phyloP scores from a whole-genome alignment of 768 basidiomycete species.

The Tulasnella sp. region DNA sequence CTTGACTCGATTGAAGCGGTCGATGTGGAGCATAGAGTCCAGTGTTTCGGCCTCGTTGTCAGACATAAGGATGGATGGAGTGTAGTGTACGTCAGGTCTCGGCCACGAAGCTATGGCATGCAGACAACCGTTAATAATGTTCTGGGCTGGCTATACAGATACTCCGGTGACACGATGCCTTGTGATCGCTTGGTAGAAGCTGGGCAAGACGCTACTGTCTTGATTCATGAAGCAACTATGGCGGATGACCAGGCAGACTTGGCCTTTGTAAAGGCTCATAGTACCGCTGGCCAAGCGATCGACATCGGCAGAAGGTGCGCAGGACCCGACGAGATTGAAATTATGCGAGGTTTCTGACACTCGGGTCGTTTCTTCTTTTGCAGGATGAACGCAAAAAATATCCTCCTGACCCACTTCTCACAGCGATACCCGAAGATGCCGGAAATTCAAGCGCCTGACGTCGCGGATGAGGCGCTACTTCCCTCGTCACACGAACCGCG shows the following conservation, averaged over 20 bases:
- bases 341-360: too few species aligned
- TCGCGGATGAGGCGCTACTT: not conserved
- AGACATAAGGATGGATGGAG: conserved; percentile 65
- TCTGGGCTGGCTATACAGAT: conserved; percentile 37
- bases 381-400: conserved; percentile 76
- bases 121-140: not conserved
- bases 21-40: conserved; percentile 55
- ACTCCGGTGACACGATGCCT: conserved; percentile 86
- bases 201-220: conserved; percentile 56
- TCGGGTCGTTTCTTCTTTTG: not conserved
- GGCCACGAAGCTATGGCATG: not conserved
- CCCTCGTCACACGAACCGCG: not conserved
- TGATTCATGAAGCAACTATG: conserved; percentile 94
- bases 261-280: conserved; percentile 70
- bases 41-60: conserved; percentile 61
- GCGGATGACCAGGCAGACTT: conserved; percentile 68
- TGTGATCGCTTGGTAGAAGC: conserved; percentile 51
- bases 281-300: conserved; percentile 83
- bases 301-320: conserved; percentile 57
- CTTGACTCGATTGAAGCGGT: conserved; percentile 53
- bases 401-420: conserved; percentile 93
- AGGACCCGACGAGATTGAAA: not conserved
- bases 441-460: conserved; percentile 28
- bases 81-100: conserved; percentile 43
- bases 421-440: conserved; percentile 87